These are phyloP conservation scores for Rosa hybrid DNA, from an alignment of 331 rosid genomes.

Conservation along the genomic window DNA sequence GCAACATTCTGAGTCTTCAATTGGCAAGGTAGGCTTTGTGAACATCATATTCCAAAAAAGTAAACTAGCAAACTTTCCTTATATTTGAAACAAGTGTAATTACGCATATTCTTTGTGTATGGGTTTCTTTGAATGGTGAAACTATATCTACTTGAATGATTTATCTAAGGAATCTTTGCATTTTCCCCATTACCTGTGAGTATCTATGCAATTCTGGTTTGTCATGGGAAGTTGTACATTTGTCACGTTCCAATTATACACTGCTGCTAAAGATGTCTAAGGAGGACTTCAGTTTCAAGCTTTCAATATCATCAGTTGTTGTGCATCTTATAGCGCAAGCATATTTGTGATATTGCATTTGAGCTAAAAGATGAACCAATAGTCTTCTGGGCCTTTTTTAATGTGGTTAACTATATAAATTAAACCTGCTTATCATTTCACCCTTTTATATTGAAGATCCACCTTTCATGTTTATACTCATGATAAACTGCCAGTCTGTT, in stretches of 20 bases:
- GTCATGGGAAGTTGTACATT: not conserved
- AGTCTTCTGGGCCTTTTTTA: not conserved
- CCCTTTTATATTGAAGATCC: not conserved
- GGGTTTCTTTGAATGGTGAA: not conserved
- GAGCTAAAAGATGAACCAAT: not conserved
- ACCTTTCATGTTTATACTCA: not conserved
- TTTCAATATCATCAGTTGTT: not conserved
- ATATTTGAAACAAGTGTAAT: not conserved
- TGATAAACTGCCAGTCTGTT: not conserved
- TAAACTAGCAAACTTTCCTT: not conserved
- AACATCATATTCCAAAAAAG: not conserved
- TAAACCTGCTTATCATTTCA: not conserved
- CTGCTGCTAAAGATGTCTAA: not conserved
- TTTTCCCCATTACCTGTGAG: not conserved
- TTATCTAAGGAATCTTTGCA: not conserved
- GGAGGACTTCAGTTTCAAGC: not conserved
- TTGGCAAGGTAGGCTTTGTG: constrained; percentile 39
- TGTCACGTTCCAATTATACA: not conserved
- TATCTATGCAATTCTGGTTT: not conserved
- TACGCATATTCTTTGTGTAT: not conserved
- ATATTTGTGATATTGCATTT: not conserved
- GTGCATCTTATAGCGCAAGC: not conserved
- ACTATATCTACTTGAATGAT: not conserved
- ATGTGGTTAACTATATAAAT: not conserved
- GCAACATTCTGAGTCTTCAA: constrained; percentile 29